Conservation (phyloP, 73 alveolate species). For the Symbiodinium pilosum region DNA sequence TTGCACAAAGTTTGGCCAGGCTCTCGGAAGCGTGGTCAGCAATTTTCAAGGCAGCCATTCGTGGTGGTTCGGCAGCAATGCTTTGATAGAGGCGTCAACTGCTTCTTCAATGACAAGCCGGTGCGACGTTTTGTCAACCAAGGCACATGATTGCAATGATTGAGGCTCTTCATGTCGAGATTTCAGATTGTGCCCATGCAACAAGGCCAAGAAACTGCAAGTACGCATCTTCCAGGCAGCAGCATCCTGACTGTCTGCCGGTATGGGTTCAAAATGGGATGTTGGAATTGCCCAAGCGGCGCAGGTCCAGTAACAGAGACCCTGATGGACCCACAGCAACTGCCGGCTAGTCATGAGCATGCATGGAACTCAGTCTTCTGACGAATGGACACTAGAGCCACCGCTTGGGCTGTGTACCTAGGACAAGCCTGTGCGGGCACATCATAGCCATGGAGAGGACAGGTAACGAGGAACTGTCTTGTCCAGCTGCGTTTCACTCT, state of each 20-base stretch:
- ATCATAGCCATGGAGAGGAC: too few species aligned
- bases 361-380: too few species aligned
- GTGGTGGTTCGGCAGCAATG: background rate
- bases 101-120: conserved; percentile 91
- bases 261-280: background rate
- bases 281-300: background rate
- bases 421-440: too few species aligned
- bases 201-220: background rate
- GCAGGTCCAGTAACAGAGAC: background rate
- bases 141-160: background rate
- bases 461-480: too few species aligned
- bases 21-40: too few species aligned
- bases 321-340: background rate
- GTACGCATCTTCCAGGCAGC: background rate
- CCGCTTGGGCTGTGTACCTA: too few species aligned
- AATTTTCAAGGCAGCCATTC: too few species aligned
- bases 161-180: background rate
- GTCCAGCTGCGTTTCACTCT: too few species aligned
- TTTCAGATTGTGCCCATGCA: background rate
- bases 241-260: background rate
- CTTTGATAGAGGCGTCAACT: conserved; percentile 36
- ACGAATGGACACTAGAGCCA: too few species aligned
- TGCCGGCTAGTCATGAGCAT: too few species aligned
- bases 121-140: conserved; percentile 57
- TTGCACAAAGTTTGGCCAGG: conserved; percentile 32